Base-by-base conservation (phyloP, 2,329 filamentous ascomycete species). In the Macrophomina tecta region DNA sequence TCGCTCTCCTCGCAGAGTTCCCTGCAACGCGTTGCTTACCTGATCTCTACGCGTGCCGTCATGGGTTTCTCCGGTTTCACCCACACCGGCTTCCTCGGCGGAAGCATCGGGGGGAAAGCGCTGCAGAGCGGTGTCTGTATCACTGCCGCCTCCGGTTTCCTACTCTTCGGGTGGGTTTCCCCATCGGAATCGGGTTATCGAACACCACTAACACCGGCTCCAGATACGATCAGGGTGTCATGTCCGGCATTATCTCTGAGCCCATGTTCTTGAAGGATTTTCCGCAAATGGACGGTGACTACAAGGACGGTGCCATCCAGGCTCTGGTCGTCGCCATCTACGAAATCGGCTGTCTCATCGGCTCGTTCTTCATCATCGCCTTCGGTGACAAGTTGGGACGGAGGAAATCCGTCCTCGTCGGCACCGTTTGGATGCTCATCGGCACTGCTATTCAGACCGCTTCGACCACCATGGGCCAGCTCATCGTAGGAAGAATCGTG, bases 311-410 rank as follows among this genome's bases (percentile, higher is more conserved):
- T 9, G 79, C 77, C 14, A 75, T 81, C 68, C 79, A 82, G 69
- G 83, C 82, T 64, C 82, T 81, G 66, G 81, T 85, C 40, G 82
- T 81, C 7, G 78, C 83, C 34, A 84, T 83, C 70, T 86, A 85
- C 74, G 82, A 83, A 68, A 73, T 84, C 42, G 83, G 83, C n/a
- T 82, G 79, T 67, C 73, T 82, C 36, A 9, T 45, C 16, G 42
- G 42, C 7, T 45, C 42, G 7, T 74, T 78, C 68, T 77, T 80
- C 69, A 75, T 76, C 67, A 75, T 81, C 36, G 61, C 69, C 4
- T 73, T 73, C 18, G 80, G 79, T 40, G 80, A 82, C 69, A 74
- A 73, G 63, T 73, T 82, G 7, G 81, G 81, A 51, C 79, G 81
- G 18, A 75, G 80, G 67, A 76, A 75, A 51, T 75, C 79, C 5